phyloP scores from a whole-genome alignment of 495 filamentous ascomycete species.

The Aspergillus carlsbadensis region DNA sequence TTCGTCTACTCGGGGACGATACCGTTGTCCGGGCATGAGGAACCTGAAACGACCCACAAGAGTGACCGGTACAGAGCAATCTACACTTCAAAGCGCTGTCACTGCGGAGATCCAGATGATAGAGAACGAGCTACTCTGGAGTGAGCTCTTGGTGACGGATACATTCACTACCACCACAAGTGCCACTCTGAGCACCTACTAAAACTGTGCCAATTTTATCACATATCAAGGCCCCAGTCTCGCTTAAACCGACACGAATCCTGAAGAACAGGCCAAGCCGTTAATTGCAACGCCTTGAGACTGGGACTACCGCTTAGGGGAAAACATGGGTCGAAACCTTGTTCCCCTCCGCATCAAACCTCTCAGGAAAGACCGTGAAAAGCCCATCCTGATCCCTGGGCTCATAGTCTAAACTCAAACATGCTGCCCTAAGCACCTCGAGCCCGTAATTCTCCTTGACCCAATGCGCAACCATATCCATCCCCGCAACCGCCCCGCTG shows the following conservation, averaged over 20 bases:
- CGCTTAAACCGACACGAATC: no score
- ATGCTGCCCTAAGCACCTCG: not conserved
- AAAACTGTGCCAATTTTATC: not conserved
- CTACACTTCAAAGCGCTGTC: not conserved
- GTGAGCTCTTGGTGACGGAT: not conserved
- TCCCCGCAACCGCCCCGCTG: slow-evolving; percentile 8
- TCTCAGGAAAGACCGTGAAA: slow-evolving; percentile 1
- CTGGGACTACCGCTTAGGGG: no score
- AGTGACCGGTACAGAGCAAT: not conserved
- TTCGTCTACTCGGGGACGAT: not conserved
- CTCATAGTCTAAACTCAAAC: slow-evolving; percentile 1
- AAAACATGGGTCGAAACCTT: slow-evolving; percentile 5
- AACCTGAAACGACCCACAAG: not conserved
- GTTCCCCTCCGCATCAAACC: not conserved
- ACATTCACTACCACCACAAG: not conserved
- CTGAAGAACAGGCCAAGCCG: no score
- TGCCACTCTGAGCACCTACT: no score
- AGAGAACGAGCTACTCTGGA: not conserved
- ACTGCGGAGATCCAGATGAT: not conserved
- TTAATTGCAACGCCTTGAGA: no score
- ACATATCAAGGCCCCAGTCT: no score
- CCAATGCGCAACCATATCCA: slow-evolving; percentile 14
- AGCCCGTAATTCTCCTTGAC: slow-evolving; percentile 6
- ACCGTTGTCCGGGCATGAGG: not conserved
- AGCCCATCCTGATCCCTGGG: slow-evolving; percentile 1